phyloP scores from a whole-genome alignment of 208 protist species.

The Leishmania braziliensis region DNA sequence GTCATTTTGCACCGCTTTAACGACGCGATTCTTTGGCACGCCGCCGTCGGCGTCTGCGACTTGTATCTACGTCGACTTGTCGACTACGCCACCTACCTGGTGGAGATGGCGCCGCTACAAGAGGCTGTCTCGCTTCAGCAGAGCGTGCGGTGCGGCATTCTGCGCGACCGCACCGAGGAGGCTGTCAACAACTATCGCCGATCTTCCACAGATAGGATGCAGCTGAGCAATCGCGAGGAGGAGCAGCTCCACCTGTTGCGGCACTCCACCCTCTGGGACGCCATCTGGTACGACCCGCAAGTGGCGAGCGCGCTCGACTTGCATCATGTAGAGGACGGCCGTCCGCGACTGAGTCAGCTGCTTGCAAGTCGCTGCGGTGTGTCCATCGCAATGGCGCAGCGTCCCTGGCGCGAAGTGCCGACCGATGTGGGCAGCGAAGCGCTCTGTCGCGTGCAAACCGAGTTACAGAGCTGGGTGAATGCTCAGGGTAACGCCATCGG shows the following conservation, averaged over 20 bases:
- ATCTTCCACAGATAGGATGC: slow-evolving; percentile 44
- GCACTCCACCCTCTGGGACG: slow-evolving; percentile 80
- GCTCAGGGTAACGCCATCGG: slow-evolving; percentile 33
- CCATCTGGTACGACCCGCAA: slow-evolving; percentile 82
- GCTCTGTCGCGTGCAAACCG: slow-evolving; percentile 59
- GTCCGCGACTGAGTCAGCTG: slow-evolving; percentile 73
- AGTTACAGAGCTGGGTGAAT: slow-evolving; percentile 60
- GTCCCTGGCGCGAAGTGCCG: slow-evolving; percentile 80
- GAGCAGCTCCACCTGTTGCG: slow-evolving; percentile 79
- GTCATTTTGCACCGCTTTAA: slow-evolving; percentile 69
- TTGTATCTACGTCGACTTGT: slow-evolving; percentile 73
- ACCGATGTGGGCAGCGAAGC: slow-evolving; percentile 50
- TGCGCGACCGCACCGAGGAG: slow-evolving; percentile 55
- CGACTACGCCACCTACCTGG: slow-evolving; percentile 82
- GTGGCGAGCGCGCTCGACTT: slow-evolving; percentile 71
- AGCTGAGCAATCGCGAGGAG: slow-evolving; percentile 77
- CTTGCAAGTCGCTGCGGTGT: slow-evolving; percentile 84
- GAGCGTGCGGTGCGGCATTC: slow-evolving; percentile 46
- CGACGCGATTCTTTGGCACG: slow-evolving; percentile 79
- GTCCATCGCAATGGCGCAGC: slow-evolving; percentile 63
- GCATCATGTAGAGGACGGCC: slow-evolving; percentile 82
- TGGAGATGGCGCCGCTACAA: slow-evolving; percentile 80
- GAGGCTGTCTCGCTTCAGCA: slow-evolving; percentile 78
- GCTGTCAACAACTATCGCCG: slow-evolving; percentile 32
- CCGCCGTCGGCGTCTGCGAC: slow-evolving; percentile 82